Evolutionary conservation across 1,139 yeast genomes (phyloP).

Genomic region (Debaryomyces udenii): DNA sequence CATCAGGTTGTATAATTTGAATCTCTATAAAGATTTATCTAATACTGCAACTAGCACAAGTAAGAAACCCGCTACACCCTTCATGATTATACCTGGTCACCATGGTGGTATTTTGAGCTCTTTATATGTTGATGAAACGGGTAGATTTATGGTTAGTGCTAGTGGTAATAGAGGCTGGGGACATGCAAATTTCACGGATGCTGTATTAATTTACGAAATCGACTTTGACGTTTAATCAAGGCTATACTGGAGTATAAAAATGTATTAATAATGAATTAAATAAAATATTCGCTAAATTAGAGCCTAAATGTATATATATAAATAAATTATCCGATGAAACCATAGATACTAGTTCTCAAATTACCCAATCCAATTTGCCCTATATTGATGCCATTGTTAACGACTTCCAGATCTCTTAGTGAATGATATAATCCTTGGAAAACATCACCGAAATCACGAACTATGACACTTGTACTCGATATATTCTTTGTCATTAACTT

Average conservation of each 20-base stretch:
- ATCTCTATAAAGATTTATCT: constrained; percentile 48
- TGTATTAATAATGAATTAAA: constrained; percentile 7
- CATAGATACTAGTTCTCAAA: constrained; percentile 29
- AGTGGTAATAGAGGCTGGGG: constrained; percentile 97
- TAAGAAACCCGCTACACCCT: constrained; percentile 53
- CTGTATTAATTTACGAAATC: constrained; percentile 79
- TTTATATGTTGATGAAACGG: constrained; percentile 79
- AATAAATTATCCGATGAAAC: constrained; percentile 16
- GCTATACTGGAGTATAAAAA: constrained; percentile 10
- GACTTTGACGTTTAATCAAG: constrained; percentile 30
- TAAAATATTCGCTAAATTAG: not conserved
- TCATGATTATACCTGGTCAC: constrained; percentile 65
- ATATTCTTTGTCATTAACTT: constrained; percentile 12
- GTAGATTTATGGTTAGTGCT: constrained; percentile 84
- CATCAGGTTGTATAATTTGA: constrained; percentile 78
- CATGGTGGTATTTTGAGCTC: constrained; percentile 61
- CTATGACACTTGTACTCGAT: constrained; percentile 13
- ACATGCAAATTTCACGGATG: constrained; percentile 77
- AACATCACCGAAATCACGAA: constrained; percentile 17
- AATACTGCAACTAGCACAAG: constrained; percentile 20
- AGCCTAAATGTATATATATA: constrained; percentile 2
- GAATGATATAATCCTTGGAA: constrained; percentile 17
- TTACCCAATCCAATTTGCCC: constrained; percentile 40
- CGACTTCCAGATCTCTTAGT: constrained; percentile 21
- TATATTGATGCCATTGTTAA: constrained; percentile 22